Base-by-base conservation (phyloP, 2,329 filamentous ascomycete species). In the Clarireedia hainanense region DNA sequence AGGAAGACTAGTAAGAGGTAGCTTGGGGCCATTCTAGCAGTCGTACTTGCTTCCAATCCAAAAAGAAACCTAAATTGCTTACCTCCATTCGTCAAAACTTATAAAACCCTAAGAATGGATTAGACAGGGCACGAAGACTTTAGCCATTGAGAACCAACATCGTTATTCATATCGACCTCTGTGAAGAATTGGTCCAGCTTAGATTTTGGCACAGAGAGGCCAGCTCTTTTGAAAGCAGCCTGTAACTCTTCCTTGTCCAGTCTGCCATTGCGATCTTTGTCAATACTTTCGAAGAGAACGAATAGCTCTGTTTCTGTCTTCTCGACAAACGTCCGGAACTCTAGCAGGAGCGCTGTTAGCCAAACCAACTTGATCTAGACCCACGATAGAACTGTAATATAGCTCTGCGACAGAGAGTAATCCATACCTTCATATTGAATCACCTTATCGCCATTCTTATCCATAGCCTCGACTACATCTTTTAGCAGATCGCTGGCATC, bases 71-170 rank as follows among this genome's bases (percentile, higher is more conserved):
- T 30, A 26, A 47, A 26, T 30, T 52, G 20, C 86, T 73, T 83
- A 96, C 92, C 92, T 86, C 94, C 94, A 97, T 79, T 99, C 94
- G 63, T 90, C 85, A 72, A 95, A 97, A 60, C 80, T 91, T 64
- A 97, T 95, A 61, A 77, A 76, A 2, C 68, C 69, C 65, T 76
- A 83, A 34, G 15, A 26, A 40, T 17, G 39, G 37, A 30, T 27
- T 9, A 54, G 52, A 59, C 7, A 50, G 15, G 27, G 40, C 9
- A 14, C 20, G 14, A 45, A 17, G 24, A 17, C 23, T 42, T 36
- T 23, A 17, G 20, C 36, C 10, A 20, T 43, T 26, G 37, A 23
- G 14, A 49, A 61, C 63, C 15, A 47, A 68, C 67, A 70, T 99
- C 91, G 64, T 86, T 81, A 73, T 99, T 92, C 68, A 82, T 80